These are phyloP conservation scores for Cladophialophora exuberans DNA, from an alignment of 2,329 filamentous ascomycete species.

Conservation along the genomic window DNA sequence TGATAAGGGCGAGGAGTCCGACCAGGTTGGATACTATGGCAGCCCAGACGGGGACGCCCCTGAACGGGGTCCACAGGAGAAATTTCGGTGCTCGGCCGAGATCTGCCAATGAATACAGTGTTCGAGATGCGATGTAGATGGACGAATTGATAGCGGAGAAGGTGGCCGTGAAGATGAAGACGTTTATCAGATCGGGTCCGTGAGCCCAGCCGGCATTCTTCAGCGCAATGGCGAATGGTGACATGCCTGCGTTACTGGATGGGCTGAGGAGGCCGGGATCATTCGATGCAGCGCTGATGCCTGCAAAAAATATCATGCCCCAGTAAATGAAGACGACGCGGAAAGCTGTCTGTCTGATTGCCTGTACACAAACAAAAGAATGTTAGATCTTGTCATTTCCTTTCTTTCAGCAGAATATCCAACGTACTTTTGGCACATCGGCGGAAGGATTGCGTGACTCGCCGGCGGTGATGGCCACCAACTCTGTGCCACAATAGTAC, in stretches of 20 bases:
- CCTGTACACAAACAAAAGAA: constrained; percentile 36
- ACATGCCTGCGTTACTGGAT: constrained; percentile 40
- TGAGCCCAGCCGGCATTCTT: constrained; percentile 46
- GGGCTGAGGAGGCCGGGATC: constrained; percentile 35
- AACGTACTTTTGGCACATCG: constrained; percentile 52
- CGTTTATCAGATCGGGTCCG: constrained; percentile 75
- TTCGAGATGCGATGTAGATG: constrained; percentile 58
- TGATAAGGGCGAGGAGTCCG: constrained; percentile 47
- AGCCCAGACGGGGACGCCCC: constrained; percentile 59
- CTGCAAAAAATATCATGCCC: constrained; percentile 38
- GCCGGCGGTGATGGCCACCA: constrained; percentile 59
- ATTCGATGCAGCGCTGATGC: constrained; percentile 56
- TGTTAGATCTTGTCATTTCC: too few species aligned
- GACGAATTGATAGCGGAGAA: constrained; percentile 72
- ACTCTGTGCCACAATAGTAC: constrained; percentile 48
- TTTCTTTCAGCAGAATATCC: too few species aligned
- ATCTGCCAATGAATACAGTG: constrained; percentile 52
- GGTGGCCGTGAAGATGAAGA: constrained; percentile 72
- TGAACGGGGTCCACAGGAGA: constrained; percentile 53
- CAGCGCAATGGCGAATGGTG: constrained; percentile 57
- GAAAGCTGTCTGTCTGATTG: constrained; percentile 57
- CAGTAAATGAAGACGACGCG: constrained; percentile 63
- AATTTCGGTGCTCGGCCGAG: constrained; percentile 57
- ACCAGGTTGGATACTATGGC: constrained; percentile 59
- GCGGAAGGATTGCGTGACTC: constrained; percentile 58